Conservation (phyloP, 805 yeast genomes). For the Myxozyma melibiosi region DNA sequence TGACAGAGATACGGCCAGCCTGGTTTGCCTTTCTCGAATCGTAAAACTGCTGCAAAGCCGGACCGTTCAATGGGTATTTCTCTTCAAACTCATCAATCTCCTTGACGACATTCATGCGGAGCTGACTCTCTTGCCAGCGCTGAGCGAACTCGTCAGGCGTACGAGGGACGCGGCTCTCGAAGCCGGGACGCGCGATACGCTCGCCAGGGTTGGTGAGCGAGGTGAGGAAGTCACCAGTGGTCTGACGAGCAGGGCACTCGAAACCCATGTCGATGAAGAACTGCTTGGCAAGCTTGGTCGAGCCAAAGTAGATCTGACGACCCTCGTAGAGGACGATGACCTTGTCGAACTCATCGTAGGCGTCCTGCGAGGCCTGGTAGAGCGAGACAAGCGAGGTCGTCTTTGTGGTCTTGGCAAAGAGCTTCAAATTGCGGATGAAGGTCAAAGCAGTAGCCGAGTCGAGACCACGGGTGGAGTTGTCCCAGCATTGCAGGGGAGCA, state of each 20-base stretch:
- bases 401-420: conserved; percentile 53
- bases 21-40: conserved; percentile 44
- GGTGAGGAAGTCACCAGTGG: conserved; percentile 47
- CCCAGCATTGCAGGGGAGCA: conserved; percentile 59
- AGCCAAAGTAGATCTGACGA: conserved; percentile 58
- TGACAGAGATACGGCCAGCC: conserved; percentile 44
- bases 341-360: conserved; percentile 57
- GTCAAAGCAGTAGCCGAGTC: conserved; percentile 72
- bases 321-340: conserved; percentile 59
- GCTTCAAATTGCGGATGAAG: conserved; percentile 59
- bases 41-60: conserved; percentile 35
- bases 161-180: conserved; percentile 53
- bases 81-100: conserved; percentile 48
- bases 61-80: conserved; percentile 35
- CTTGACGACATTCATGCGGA: conserved; percentile 45
- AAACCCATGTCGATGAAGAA: conserved; percentile 59
- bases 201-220: conserved; percentile 53
- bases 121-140: conserved; percentile 52
- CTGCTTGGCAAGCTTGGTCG: conserved; percentile 49
- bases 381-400: conserved; percentile 65
- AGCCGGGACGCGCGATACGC: conserved; percentile 50
- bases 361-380: conserved; percentile 59
- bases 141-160: conserved; percentile 47
- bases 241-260: conserved; percentile 58
- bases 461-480: conserved; percentile 71